Evolutionary conservation across 192 early-diverging fungal species (phyloP), one percentile per base, ranked within the genome.

Genomic region (Backusella mclennaniae): DNA sequence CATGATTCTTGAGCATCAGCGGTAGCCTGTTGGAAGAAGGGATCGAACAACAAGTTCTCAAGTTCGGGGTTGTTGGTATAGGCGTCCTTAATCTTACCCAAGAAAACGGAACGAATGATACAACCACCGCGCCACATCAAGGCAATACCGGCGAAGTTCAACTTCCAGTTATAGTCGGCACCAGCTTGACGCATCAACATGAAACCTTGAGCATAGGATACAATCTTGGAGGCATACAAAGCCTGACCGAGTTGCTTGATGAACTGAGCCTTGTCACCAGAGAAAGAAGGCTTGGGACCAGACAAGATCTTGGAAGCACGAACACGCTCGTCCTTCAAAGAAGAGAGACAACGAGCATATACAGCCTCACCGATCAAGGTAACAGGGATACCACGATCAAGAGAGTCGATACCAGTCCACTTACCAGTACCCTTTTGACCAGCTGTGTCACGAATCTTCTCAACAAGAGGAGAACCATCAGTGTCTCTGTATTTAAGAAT

Each of bases 71-170:
- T 94, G 71, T 81, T 89, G 82, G 88, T 91, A 90, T 95, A 99
- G 33, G 97, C 97, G 73, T 92, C 89, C 86, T 94, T 97, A 89
- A 99, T 99, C 85, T 99, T 95, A 66, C 96, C 95, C 77, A 99
- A 88, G 91, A 99, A 99, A 69, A 90, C 95, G 75, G 92, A 93
- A 79, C 97, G 94, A 84, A 99, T 99, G 77, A 99, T 99, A 90
- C 97, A 99, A 56, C 97, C 97, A 73, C 97, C 97, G 73, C 96
- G 92, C 97, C 97, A 99, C 97, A 99, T 99, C 35, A 99, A 87
- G 67, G 97, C 96, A 86, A 99, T 99, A 69, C 95, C 95, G 44
- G 95, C 96, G 83, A 95, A 94, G 92, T 98, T 98, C 79, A 99
- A 88, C 85, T 98, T 90, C 97, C 97, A 99, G 69, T 87, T 87